Conservation (phyloP, 192 early-diverging fungal genomes). For the Linnemannia elongata region DNA sequence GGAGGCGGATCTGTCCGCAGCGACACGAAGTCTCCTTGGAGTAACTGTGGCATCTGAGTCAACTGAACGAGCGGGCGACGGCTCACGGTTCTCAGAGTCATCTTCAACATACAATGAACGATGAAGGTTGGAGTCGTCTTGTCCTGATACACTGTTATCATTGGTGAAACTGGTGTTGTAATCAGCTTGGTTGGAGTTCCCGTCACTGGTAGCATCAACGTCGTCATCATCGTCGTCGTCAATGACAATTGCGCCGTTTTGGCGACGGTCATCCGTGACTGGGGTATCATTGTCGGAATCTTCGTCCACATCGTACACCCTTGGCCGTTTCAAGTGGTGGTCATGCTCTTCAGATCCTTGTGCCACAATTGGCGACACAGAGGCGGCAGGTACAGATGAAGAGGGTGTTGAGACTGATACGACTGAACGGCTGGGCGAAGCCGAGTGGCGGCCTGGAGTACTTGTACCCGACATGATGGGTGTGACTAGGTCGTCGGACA, state of each 20-base stretch:
- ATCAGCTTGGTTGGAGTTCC: constrained; percentile 22
- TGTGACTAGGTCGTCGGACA: constrained; percentile 22
- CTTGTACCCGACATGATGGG: constrained; percentile 26
- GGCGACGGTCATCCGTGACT: neutral
- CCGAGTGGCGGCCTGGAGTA: constrained; percentile 26
- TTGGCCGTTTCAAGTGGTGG: constrained; percentile 9
- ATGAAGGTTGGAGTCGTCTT: neutral
- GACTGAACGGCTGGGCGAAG: constrained; percentile 15
- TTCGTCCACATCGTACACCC: constrained; percentile 16
- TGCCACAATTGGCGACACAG: constrained; percentile 13
- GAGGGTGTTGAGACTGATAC: constrained; percentile 19
- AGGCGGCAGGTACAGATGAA: constrained; percentile 24
- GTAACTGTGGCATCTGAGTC: constrained; percentile 25
- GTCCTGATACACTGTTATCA: neutral
- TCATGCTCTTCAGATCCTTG: neutral
- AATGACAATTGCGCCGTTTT: constrained; percentile 16
- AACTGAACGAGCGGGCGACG: constrained; percentile 6
- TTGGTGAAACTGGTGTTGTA: constrained; percentile 18
- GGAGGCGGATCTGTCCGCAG: neutral
- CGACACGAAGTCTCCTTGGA: neutral
- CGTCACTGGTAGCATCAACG: neutral
- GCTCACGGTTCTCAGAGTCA: neutral
- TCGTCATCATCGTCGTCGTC: constrained; percentile 23
- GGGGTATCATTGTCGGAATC: constrained; percentile 2
- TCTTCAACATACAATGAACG: neutral